Conservation (phyloP, 2,329 filamentous ascomycete species). For the Colletotrichum australisinense region DNA sequence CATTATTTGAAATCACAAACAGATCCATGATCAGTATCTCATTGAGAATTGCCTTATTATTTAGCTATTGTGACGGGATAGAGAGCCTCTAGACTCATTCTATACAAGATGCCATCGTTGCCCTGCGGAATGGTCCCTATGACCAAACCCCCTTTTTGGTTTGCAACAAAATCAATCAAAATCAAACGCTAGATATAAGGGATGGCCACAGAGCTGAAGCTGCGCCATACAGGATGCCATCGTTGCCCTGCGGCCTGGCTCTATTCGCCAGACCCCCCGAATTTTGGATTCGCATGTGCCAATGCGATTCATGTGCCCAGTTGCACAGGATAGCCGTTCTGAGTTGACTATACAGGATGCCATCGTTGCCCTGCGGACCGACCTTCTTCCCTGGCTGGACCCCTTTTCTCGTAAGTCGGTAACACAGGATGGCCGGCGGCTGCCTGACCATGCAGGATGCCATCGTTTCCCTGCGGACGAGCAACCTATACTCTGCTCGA, state of each 20-base stretch:
- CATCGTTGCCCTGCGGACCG: slow-evolving; percentile 44
- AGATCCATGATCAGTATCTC: too few species aligned
- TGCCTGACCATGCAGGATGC: slow-evolving; percentile 42
- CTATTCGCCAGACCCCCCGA: slow-evolving; percentile 31
- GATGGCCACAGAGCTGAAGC: slow-evolving; percentile 19
- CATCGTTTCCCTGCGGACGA: slow-evolving; percentile 47
- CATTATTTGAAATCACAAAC: too few species aligned
- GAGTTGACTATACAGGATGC: slow-evolving; percentile 39
- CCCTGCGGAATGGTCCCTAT: slow-evolving; percentile 34
- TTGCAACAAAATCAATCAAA: neutral
- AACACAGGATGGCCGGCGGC: slow-evolving; percentile 34
- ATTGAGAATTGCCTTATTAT: neutral
- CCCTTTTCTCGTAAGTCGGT: slow-evolving; percentile 32
- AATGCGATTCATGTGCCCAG: neutral
- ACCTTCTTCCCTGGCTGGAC: slow-evolving; percentile 34
- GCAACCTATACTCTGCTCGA: slow-evolving; percentile 30
- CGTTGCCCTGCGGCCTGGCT: slow-evolving; percentile 36
- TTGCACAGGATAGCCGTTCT: slow-evolving; percentile 13
- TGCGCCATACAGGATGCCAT: slow-evolving; percentile 36
- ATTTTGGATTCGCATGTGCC: neutral
- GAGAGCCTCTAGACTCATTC: slow-evolving; percentile 7
- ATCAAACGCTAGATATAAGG: slow-evolving; percentile 12
- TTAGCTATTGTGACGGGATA: slow-evolving; percentile 24
- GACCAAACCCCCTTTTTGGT: slow-evolving; percentile 27
- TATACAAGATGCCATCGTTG: slow-evolving; percentile 38